These are phyloP conservation scores for Exobasidium rhododendri DNA, from an alignment of 1,284 basidiomycete genomes.

Conservation along the genomic window DNA sequence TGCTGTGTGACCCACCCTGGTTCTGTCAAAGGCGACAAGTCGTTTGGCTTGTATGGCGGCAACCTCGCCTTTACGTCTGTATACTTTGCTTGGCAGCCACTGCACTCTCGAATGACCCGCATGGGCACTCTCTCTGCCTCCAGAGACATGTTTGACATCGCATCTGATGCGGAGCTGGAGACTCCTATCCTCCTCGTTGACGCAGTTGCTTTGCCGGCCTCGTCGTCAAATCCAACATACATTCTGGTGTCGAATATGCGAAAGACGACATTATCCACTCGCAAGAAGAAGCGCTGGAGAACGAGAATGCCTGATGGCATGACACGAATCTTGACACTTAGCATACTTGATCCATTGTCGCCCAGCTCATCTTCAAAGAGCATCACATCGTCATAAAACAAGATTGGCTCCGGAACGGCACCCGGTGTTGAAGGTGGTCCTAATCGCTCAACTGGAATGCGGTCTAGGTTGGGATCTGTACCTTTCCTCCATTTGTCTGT, in stretches of 20 bases:
- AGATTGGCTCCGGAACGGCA: constrained; percentile 36
- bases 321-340: constrained; percentile 63
- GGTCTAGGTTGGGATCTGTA: constrained; percentile 38
- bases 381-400: constrained; percentile 53
- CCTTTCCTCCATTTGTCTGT: constrained; percentile 24
- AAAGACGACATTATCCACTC: constrained; percentile 94
- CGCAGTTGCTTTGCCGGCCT: background rate
- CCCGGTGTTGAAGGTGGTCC: constrained; percentile 33
- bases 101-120: constrained; percentile 72
- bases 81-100: constrained; percentile 87
- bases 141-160: background rate
- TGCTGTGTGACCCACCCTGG: constrained; percentile 71
- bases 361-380: constrained; percentile 53
- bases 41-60: constrained; percentile 66
- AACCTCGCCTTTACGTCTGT: constrained; percentile 73
- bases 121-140: constrained; percentile 12
- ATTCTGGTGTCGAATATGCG: constrained; percentile 83
- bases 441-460: constrained; percentile 49
- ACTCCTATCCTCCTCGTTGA: background rate
- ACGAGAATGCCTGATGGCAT: constrained; percentile 97
- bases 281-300: constrained; percentile 82
- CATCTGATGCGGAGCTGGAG: background rate
- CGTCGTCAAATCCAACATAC: constrained; percentile 72
- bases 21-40: constrained; percentile 85
- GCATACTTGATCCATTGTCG: constrained; percentile 51